Percentiles rank a stretch among this genome's conserved stretches.
Evolutionary conservation across 2,329 filamentous ascomycete genomes (phyloP).

Genomic region (Paraphaeosphaeria sporulosa): DNA sequence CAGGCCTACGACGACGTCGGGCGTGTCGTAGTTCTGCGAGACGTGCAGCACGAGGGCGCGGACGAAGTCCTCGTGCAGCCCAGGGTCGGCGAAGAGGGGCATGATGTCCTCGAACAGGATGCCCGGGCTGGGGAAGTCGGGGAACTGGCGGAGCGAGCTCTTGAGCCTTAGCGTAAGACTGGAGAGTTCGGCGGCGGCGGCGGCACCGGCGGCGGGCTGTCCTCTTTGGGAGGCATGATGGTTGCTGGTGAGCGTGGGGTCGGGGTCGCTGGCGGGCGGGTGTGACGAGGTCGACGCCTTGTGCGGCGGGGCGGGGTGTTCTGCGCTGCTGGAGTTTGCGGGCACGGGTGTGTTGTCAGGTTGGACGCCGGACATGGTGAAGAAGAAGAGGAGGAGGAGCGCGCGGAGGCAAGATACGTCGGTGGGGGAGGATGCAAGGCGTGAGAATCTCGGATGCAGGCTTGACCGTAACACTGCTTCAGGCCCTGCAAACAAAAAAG

Average conservation of each 20-base stretch:
- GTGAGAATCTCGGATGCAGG: conserved; percentile 22
- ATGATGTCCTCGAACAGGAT: conserved; percentile 99
- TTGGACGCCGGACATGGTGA: conserved; percentile 39
- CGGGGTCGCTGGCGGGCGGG: conserved; percentile 40
- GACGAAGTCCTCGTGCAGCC: conserved; percentile 78
- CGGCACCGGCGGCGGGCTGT: conserved; percentile 57
- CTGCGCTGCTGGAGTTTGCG: conserved; percentile 27
- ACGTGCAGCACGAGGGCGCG: conserved; percentile 87
- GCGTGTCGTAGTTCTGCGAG: conserved; percentile 69
- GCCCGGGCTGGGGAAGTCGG: conserved; percentile 89
- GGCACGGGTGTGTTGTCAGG: conserved; percentile 20
- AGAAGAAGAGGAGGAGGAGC: conserved; percentile 27
- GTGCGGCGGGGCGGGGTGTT: conserved; percentile 27
- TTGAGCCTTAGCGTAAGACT: conserved; percentile 73
- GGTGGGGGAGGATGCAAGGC: conserved; percentile 20
- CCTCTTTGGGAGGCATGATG: conserved; percentile 57
- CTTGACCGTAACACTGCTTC: conserved; percentile 20
- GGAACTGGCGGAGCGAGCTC: conserved; percentile 80
- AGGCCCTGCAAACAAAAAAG: conserved; percentile 22
- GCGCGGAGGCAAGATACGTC: conserved; percentile 20
- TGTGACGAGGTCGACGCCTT: conserved; percentile 41
- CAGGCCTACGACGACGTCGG: conserved; percentile 91
- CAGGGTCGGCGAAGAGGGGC: conserved; percentile 85
- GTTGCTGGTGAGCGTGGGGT: conserved; percentile 46
- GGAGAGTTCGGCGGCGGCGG: conserved; percentile 59